These are phyloP conservation scores for Ogataea saltuana DNA, from an alignment of 805 yeast genomes.

Conservation along the genomic window DNA sequence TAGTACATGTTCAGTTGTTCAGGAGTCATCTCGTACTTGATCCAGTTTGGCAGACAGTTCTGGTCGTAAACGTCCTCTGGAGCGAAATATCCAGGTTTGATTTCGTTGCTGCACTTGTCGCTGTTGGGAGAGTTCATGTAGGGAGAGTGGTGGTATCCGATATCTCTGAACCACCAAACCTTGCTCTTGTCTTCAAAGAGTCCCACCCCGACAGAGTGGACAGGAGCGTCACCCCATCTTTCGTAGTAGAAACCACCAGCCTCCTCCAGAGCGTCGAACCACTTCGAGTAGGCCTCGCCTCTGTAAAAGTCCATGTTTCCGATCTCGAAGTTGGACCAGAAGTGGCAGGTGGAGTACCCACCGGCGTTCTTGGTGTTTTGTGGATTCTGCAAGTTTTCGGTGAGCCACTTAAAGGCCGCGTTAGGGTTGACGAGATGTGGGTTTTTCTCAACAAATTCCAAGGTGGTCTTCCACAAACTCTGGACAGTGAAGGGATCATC, in stretches of 20 bases:
- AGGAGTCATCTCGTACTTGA: slow-evolving; percentile 39
- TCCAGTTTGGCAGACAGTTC: slow-evolving; percentile 73
- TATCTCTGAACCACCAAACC: slow-evolving; percentile 55
- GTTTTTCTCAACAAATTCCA: slow-evolving; percentile 58
- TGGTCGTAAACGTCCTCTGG: slow-evolving; percentile 48
- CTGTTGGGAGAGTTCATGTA: slow-evolving; percentile 48
- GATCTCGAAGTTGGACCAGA: slow-evolving; percentile 86
- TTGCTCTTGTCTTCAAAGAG: slow-evolving; percentile 47
- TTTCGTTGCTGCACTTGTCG: slow-evolving; percentile 22
- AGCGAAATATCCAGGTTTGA: slow-evolving; percentile 27
- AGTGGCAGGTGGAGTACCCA: slow-evolving; percentile 81
- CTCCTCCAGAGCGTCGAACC: slow-evolving; percentile 65
- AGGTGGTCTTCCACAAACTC: slow-evolving; percentile 74
- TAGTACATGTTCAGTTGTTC: slow-evolving; percentile 23
- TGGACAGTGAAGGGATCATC: slow-evolving; percentile 67
- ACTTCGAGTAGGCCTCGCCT: slow-evolving; percentile 63
- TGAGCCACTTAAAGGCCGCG: slow-evolving; percentile 69
- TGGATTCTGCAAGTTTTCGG: slow-evolving; percentile 67
- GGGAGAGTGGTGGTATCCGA: slow-evolving; percentile 52
- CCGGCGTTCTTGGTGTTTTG: slow-evolving; percentile 41
- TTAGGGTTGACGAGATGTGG: slow-evolving; percentile 61
- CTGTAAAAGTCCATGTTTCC: slow-evolving; percentile 76
- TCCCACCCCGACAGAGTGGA: slow-evolving; percentile 50
- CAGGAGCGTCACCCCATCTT: slow-evolving; percentile 63
- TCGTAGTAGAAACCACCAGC: slow-evolving; percentile 83